These are phyloP conservation scores for Trichoderma sp. DNA, from an alignment of 2,329 filamentous ascomycete genomes.

Conservation along the genomic window DNA sequence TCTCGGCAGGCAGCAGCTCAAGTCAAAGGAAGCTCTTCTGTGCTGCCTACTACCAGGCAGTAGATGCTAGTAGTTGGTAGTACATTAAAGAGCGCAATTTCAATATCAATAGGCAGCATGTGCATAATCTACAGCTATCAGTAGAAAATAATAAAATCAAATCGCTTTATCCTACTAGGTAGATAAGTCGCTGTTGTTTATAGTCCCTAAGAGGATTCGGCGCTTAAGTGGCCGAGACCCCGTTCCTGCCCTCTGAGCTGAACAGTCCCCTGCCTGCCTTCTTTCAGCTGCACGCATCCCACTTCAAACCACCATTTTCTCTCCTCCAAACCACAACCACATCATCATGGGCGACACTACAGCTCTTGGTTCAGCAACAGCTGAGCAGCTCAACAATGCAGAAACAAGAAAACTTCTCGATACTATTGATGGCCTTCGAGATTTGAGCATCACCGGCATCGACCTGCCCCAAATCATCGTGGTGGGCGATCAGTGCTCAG, in stretches of 20 bases:
- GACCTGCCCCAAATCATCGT: conserved; percentile 54
- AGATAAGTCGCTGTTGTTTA: neutral
- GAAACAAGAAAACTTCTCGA: conserved; percentile 22
- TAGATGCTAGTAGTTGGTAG: neutral
- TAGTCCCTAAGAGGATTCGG: neutral
- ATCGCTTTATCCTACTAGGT: neutral
- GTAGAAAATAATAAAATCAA: neutral
- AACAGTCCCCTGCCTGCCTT: neutral
- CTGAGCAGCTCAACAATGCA: neutral
- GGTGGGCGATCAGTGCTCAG: conserved; percentile 62
- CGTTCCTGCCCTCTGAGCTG: neutral
- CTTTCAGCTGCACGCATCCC: neutral
- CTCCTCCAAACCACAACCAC: neutral
- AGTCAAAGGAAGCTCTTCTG: neutral
- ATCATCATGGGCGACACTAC: neutral
- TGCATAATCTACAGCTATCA: neutral
- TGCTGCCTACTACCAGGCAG: neutral
- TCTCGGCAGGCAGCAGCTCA: neutral
- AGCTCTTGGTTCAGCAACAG: neutral
- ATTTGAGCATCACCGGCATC: conserved; percentile 31
- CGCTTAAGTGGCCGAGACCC: neutral
- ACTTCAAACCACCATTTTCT: neutral
- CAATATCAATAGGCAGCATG: neutral
- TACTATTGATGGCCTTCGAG: conserved; percentile 25
- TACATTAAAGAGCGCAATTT: neutral